Evolutionary conservation across 2,329 filamentous ascomycete species (phyloP).

Genomic region (Aspergillus thermomutatus): DNA sequence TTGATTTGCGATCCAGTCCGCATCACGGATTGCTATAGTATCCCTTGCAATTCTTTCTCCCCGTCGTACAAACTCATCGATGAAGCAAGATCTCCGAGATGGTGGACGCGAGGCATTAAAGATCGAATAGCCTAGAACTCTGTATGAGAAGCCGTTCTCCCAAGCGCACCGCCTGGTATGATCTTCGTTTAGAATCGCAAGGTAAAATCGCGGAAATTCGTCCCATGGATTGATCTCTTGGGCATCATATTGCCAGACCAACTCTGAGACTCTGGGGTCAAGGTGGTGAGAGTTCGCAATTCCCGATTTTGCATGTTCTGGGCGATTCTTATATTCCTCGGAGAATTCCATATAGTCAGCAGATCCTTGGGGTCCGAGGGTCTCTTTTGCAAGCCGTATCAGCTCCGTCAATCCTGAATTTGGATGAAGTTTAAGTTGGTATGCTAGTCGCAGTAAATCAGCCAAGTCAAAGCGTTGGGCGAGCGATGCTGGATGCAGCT

Average conservation of each 20-base stretch:
- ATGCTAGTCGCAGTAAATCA: conserved; percentile 38
- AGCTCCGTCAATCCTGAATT: conserved; percentile 27
- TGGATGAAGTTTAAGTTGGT: conserved; percentile 34
- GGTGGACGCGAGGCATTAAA: conserved; percentile 38
- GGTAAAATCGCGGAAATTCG: conserved; percentile 52
- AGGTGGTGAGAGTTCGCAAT: conserved; percentile 23
- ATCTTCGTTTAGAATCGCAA: conserved; percentile 62
- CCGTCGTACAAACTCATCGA: conserved; percentile 37
- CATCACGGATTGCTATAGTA: conserved; percentile 21
- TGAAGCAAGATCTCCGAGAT: conserved; percentile 13
- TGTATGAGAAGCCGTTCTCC: conserved; percentile 50
- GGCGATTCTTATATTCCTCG: conserved; percentile 33
- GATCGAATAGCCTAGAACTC: conserved; percentile 55
- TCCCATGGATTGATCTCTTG: conserved; percentile 15
- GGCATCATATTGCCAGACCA: conserved; percentile 44
- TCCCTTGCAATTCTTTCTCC: conserved; percentile 34
- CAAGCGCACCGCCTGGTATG: conserved; percentile 56
- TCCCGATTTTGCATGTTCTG: conserved; percentile 2
- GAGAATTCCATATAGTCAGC: conserved; percentile 29
- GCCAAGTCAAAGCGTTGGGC: conserved; percentile 31
- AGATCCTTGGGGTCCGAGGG: conserved; percentile 10
- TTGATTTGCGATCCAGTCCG: conserved; percentile 16
- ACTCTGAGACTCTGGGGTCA: conserved; percentile 52
- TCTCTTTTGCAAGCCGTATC: conserved; percentile 28
- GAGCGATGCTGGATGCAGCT: conserved; percentile 38